These are phyloP conservation scores for Pseudogymnoascus pannorum DNA, from an alignment of 2,329 filamentous ascomycete genomes.

Conservation along the genomic window DNA sequence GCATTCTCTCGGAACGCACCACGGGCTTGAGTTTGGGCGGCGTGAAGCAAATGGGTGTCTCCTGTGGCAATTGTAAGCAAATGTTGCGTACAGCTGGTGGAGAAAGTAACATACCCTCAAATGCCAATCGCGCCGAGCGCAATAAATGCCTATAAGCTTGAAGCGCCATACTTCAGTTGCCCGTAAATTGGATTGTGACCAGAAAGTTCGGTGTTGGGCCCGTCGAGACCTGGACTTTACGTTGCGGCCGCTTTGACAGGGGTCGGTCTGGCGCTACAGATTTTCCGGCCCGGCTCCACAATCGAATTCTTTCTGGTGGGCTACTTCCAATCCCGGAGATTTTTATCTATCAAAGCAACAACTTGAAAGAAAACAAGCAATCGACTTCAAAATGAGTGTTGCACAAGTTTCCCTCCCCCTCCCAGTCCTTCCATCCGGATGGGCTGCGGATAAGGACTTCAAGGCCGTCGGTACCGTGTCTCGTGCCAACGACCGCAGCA, in stretches of 20 bases:
- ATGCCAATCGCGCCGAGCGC: constrained; percentile 74
- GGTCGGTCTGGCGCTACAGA: not conserved
- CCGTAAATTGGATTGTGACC: not conserved
- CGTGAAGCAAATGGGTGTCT: constrained; percentile 59
- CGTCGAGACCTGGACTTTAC: not conserved
- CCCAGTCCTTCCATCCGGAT: constrained; percentile 69
- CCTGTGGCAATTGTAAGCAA: constrained; percentile 41
- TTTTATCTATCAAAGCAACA: constrained; percentile 6
- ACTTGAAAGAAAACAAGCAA: not conserved
- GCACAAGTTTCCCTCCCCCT: constrained; percentile 51
- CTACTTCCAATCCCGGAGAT: not conserved
- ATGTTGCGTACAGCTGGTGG: not conserved
- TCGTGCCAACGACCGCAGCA: constrained; percentile 70
- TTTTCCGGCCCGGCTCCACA: constrained; percentile 3
- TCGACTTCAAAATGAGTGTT: constrained; percentile 9
- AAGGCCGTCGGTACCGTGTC: constrained; percentile 74
- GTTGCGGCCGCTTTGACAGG: not conserved
- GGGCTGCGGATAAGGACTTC: constrained; percentile 87
- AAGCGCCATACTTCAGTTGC: constrained; percentile 32
- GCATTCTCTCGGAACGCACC: constrained; percentile 64
- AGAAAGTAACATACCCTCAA: constrained; percentile 56
- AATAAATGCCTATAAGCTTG: constrained; percentile 74
- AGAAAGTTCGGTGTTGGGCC: not conserved
- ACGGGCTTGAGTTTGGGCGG: constrained; percentile 67
- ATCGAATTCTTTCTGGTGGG: constrained; percentile 5